A percentile compares a stretch with the other conserved stretches of the same genome.
Evolutionary conservation across 2,329 filamentous ascomycete genomes (phyloP).

Genomic region (Colletotrichum chrysophilum): DNA sequence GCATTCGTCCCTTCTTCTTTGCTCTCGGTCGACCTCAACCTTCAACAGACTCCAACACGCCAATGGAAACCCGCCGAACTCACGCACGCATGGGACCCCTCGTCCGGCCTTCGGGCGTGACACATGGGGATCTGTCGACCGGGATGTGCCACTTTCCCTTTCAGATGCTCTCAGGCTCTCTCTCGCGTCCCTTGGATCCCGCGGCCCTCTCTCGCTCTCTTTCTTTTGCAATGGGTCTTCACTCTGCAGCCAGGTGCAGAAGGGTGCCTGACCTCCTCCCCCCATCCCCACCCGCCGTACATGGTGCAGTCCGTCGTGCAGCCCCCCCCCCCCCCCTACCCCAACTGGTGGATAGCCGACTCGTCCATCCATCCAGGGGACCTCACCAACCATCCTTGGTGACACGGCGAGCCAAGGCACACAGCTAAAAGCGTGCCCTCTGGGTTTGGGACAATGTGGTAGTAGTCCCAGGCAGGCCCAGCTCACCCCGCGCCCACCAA

Average conservation of each 20-base stretch:
- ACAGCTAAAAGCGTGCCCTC: not conserved
- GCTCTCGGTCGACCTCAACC: not conserved
- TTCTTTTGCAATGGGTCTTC: not conserved
- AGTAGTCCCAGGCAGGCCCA: not conserved
- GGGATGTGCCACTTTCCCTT: not conserved
- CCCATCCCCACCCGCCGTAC: not conserved
- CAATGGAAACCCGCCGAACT: not conserved
- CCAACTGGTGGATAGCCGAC: not conserved
- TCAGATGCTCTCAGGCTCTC: not conserved
- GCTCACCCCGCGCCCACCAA: not conserved
- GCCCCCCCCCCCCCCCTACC: not conserved
- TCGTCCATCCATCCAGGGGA: not conserved
- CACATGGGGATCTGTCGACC: conserved; percentile 1
- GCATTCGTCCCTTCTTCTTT: not conserved
- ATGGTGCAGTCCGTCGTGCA: not conserved
- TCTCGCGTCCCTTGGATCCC: conserved; percentile 10
- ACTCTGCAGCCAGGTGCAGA: not conserved
- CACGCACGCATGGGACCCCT: not conserved
- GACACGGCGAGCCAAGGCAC: not conserved
- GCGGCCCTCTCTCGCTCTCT: not conserved
- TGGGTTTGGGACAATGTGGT: not conserved
- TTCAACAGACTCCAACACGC: not conserved
- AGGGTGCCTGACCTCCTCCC: not conserved
- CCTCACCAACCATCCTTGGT: not conserved
- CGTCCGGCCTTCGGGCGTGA: conserved; percentile 1